A percentile compares a stretch with the other conserved stretches of the same genome.
These are phyloP conservation scores for Herpetomonas tarakana DNA, from an alignment of 208 protist species.

Conservation along the genomic window DNA sequence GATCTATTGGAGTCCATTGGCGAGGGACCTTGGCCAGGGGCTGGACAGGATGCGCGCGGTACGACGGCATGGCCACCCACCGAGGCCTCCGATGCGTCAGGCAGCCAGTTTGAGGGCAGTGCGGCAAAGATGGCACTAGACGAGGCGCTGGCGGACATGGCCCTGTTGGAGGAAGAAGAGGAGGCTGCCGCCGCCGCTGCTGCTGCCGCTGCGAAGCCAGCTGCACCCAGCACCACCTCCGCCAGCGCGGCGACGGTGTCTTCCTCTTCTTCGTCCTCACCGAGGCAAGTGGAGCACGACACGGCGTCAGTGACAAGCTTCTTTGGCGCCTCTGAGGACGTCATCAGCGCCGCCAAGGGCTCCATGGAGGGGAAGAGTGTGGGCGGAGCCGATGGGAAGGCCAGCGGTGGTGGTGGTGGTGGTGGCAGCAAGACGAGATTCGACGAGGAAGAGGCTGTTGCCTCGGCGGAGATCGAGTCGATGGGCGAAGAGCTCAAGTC, in stretches of 20 bases:
- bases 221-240: too few species aligned
- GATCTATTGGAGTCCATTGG: background rate
- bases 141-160: background rate
- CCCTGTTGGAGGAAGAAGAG: background rate
- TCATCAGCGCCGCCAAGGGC: background rate
- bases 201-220: conserved; percentile 9
- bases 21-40: too few species aligned
- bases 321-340: background rate
- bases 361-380: background rate
- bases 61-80: background rate
- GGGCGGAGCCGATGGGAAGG: background rate
- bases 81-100: background rate
- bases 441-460: background rate
- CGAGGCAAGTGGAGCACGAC: background rate
- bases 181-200: background rate
- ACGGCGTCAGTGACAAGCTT: background rate
- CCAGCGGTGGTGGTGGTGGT: background rate
- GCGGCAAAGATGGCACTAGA: background rate
- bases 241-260: background rate
- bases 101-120: background rate
- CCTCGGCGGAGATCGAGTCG: conserved; percentile 32
- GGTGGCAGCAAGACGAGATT: background rate
- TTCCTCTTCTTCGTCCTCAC: background rate
- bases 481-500: conserved; percentile 32
- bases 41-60: background rate